Percentiles rank a stretch among this genome's conserved stretches.
phyloP scores from a whole-genome alignment of 495 filamentous ascomycete genomes.

The Penicillium malachiteum region DNA sequence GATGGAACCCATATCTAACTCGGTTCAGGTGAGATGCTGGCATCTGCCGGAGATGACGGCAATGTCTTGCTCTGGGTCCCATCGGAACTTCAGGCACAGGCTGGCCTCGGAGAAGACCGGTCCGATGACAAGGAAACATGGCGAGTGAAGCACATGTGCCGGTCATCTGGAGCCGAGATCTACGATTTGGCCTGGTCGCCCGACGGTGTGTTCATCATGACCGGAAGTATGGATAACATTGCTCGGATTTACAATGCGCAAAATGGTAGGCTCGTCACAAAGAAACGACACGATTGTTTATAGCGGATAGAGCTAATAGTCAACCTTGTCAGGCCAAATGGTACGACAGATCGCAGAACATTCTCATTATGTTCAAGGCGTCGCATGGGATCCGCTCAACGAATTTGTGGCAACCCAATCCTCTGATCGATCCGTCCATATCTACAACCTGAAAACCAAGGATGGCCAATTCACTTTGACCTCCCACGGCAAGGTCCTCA shows the following conservation, averaged over 20 bases:
- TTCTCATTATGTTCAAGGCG: conserved; percentile 98
- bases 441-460: conserved; percentile 93
- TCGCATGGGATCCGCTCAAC: conserved; percentile 97
- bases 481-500: conserved; percentile 69
- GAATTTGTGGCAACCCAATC: conserved; percentile 98
- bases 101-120: conserved; percentile 75
- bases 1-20: conserved; percentile 25
- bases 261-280: conserved; percentile 58
- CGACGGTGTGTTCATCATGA: conserved; percentile 94
- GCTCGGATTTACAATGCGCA: conserved; percentile 95
- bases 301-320: conserved; percentile 9
- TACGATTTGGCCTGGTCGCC: conserved; percentile 99
- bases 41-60: conserved; percentile 93
- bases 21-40: conserved; percentile 78
- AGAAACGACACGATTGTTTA: background rate
- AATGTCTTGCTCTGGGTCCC: conserved; percentile 96
- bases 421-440: conserved; percentile 95
- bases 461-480: conserved; percentile 93
- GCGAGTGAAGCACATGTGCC: conserved; percentile 96
- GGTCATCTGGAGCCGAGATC: conserved; percentile 88
- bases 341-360: conserved; percentile 98
- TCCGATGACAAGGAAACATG: conserved; percentile 95
- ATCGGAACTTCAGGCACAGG: conserved; percentile 65
- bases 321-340: conserved; percentile 63
- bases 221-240: conserved; percentile 98